Evolutionary conservation across 768 basidiomycete genomes (phyloP), one percentile per base, ranked within the genome.

Genomic region (Pisolithus tinctorius): DNA sequence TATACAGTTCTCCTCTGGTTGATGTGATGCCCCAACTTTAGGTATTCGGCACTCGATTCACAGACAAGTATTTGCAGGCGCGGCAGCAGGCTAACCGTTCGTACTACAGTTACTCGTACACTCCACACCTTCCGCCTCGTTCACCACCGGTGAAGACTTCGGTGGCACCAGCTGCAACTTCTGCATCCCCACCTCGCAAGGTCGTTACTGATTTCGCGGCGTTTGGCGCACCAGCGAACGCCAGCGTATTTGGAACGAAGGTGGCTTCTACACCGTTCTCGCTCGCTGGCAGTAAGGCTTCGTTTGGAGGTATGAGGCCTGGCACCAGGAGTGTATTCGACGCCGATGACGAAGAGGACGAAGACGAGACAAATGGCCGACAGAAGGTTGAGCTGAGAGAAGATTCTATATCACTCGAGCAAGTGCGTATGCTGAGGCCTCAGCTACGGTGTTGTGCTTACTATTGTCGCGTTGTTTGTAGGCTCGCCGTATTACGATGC

Each of bases 11-110:
- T 57, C 54, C 31, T 58, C 38, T 23, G 11, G 2, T 27, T 41
- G 27, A 37, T 47, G 26, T 31, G 48, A 50, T 52, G 31, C 50
- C 47, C 54, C 38, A 4, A 26, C 64, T 30, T 25, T 16, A 96
- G 93, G 88, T 96, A 44, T 83, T 85, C 45, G 92, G 91, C n/a
- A 90, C 92, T 39, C 87, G 95, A 3, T 95, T 97, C 73, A 97
- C 95, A 17, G 94, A 98, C 58, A 94, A 95, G 67, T 98, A 97
- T 67, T 79, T 94, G 26, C 80, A 84, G 58, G 82, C 86, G 30
- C 79, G 87, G 45, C 78, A 84, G 60, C 64, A 78, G 20, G 67
- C 79, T 51, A 71, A 75, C 31, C 79, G 86, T 38, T 72, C 70
- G 53, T 60, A 70, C 2, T 79, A 79, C 56, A 73, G 78, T 16